Percentiles rank a stretch among this genome's conserved stretches.
Evolutionary conservation across 371 early-diverging fungal genomes (phyloP).

Genomic region (Syncephalastrum monosporum): DNA sequence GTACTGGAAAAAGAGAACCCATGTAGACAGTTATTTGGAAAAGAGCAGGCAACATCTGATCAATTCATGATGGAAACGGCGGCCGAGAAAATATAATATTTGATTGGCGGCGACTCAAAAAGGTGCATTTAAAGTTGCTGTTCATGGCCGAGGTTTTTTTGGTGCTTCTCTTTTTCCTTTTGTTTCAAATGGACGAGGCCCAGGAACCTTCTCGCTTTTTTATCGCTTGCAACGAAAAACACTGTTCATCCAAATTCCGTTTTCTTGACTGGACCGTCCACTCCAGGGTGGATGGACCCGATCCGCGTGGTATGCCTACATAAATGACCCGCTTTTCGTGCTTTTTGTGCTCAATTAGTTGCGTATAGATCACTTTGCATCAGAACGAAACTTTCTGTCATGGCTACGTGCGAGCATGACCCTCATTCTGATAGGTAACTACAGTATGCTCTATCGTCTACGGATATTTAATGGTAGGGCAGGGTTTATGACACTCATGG

Average conservation of each 20-base stretch:
- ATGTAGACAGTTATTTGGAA: no score
- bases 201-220: constrained; percentile 30
- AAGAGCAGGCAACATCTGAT: no score
- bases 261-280: constrained; percentile 34
- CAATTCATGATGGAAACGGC: no score
- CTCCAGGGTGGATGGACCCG: constrained; percentile 37
- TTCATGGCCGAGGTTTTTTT: background rate
- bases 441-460: background rate
- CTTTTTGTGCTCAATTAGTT: no score
- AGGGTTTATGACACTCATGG: constrained; percentile 45
- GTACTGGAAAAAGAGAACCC: no score
- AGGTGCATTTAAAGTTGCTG: no score
- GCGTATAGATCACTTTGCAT: no score
- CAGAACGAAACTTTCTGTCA: no score
- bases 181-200: constrained; percentile 4
- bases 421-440: constrained; percentile 34
- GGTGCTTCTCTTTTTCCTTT: constrained; percentile 5
- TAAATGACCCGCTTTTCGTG: no score
- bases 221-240: constrained; percentile 28
- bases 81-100: no score
- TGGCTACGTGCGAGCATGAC: constrained; percentile 39
- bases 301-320: constrained; percentile 28
- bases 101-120: no score
- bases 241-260: constrained; percentile 33
- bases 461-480: background rate